A percentile compares a stretch with the other conserved stretches of the same genome.
Evolutionary conservation across 2,329 filamentous ascomycete species (phyloP).

Genomic region (Trichophyton equinum): DNA sequence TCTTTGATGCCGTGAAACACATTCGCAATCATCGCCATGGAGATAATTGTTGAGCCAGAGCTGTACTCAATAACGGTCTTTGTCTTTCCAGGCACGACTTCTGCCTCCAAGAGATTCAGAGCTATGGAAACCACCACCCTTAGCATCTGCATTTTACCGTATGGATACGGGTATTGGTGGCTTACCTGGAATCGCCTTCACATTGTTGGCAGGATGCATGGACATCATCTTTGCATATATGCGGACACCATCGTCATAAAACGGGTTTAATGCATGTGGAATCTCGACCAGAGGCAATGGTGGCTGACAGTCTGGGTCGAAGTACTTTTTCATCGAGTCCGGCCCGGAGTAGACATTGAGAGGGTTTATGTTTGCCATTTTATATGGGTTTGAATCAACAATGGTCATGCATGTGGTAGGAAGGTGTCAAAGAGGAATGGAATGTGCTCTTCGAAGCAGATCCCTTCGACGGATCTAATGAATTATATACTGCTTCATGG

Average conservation of each 20-base stretch:
- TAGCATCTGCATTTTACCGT: background rate
- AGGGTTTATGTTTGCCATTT: conserved; percentile 13
- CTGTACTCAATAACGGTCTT: conserved; percentile 48
- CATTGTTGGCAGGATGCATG: conserved; percentile 52
- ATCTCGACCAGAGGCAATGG: conserved; percentile 51
- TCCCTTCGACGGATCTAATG: background rate
- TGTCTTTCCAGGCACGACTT: conserved; percentile 24
- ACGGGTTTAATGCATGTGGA: conserved; percentile 45
- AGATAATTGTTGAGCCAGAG: conserved; percentile 51
- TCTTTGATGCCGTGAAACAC: conserved; percentile 42
- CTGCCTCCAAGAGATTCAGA: background rate
- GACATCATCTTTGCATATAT: conserved; percentile 58
- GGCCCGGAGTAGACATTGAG: conserved; percentile 48
- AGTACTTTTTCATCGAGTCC: conserved; percentile 46
- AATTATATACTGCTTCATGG: background rate
- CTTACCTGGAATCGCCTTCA: conserved; percentile 45
- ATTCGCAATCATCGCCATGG: conserved; percentile 44
- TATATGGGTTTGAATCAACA: background rate
- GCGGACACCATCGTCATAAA: conserved; percentile 44
- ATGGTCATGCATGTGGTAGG: background rate
- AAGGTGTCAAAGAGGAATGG: background rate
- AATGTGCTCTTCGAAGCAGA: background rate
- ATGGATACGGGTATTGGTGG: background rate
- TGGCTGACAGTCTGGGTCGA: conserved; percentile 45
- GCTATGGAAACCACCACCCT: background rate